Evolutionary conservation across 1,284 basidiomycete genomes (phyloP).

Genomic region (Cystobasidium pallidum): DNA sequence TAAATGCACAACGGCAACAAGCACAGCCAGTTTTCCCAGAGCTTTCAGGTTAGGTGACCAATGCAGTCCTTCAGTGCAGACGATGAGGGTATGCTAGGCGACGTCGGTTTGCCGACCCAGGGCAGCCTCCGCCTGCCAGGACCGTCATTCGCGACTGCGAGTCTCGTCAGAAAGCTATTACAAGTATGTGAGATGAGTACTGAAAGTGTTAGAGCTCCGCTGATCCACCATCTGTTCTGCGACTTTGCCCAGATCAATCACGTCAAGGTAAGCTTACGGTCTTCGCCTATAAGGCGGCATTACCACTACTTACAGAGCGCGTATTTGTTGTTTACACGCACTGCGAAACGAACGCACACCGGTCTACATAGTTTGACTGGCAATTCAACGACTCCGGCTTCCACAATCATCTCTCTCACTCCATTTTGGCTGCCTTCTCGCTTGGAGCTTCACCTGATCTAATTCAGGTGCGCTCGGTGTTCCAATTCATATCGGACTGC

Average conservation of each 20-base stretch:
- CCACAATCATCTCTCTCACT: constrained; percentile 49
- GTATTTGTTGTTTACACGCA: neutral
- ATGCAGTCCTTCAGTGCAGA: constrained; percentile 19
- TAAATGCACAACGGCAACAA: too few species aligned
- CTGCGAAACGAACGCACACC: neutral
- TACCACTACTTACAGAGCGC: neutral
- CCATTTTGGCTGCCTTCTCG: constrained; percentile 51
- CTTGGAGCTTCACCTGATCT: constrained; percentile 49
- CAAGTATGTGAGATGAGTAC: neutral
- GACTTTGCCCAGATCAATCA: constrained; percentile 52
- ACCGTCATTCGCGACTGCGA: constrained; percentile 32
- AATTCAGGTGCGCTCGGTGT: constrained; percentile 37
- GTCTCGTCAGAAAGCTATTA: constrained; percentile 9
- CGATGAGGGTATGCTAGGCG: constrained; percentile 40
- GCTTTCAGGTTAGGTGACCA: too few species aligned
- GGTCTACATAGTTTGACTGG: constrained; percentile 47
- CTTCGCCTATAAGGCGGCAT: neutral
- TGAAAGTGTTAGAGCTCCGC: too few species aligned
- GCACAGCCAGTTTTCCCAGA: too few species aligned
- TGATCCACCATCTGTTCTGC: too few species aligned
- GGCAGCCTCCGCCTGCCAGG: constrained; percentile 41
- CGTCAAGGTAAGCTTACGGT: constrained; percentile 39
- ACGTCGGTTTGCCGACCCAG: constrained; percentile 28
- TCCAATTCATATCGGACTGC: neutral
- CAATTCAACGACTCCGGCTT: constrained; percentile 51